These are phyloP conservation scores for Scedosporium boydii DNA, from an alignment of 2,329 filamentous ascomycete genomes.

Conservation along the genomic window DNA sequence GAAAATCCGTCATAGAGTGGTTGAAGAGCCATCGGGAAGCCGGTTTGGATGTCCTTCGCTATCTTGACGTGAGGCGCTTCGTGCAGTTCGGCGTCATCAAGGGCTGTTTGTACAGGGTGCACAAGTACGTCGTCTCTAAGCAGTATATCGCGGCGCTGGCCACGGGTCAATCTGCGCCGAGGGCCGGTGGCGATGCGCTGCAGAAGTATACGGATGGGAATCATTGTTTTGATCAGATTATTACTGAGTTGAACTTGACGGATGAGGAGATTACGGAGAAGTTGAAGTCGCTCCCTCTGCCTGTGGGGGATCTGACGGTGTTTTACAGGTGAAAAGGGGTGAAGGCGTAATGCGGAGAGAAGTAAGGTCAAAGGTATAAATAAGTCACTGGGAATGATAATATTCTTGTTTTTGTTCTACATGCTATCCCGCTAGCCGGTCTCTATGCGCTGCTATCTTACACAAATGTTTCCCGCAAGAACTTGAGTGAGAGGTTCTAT, in stretches of 20 bases:
- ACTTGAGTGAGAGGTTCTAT: neutral
- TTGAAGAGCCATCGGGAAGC: slow-evolving; percentile 62
- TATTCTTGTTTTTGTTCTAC: neutral
- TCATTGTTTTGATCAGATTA: slow-evolving; percentile 75
- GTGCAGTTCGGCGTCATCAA: slow-evolving; percentile 97
- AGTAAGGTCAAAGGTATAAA: neutral
- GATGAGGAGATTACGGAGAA: slow-evolving; percentile 62
- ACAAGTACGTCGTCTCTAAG: slow-evolving; percentile 75
- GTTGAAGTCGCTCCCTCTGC: slow-evolving; percentile 47
- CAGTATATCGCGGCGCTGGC: slow-evolving; percentile 49
- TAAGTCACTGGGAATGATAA: neutral
- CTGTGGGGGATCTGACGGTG: slow-evolving; percentile 42
- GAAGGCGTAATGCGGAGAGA: neutral
- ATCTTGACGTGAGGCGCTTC: slow-evolving; percentile 80
- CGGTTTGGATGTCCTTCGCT: slow-evolving; percentile 55
- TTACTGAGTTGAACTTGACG: slow-evolving; percentile 61
- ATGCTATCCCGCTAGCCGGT: neutral
- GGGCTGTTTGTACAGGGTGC: slow-evolving; percentile 82
- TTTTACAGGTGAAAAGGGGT: slow-evolving; percentile 34
- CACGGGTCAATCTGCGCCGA: slow-evolving; percentile 37
- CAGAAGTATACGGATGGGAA: slow-evolving; percentile 63
- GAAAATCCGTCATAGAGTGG: slow-evolving; percentile 81
- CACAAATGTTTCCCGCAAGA: neutral
- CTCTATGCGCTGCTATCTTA: slow-evolving; percentile 2
- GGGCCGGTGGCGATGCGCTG: slow-evolving; percentile 39